Conservation (phyloP, 331 rosid genomes). For the Prunus yedoensis region DNA sequence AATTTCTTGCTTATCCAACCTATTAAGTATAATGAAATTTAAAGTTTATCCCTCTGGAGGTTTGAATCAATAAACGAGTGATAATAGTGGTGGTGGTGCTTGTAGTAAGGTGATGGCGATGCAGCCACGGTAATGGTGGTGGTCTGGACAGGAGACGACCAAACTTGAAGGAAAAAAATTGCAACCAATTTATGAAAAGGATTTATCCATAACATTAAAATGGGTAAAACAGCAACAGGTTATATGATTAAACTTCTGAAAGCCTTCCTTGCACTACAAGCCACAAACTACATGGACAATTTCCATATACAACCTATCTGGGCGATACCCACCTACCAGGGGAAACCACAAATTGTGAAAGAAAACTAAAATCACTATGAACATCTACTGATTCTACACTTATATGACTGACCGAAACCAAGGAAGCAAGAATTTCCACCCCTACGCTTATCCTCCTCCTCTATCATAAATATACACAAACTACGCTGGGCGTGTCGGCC, state of each 20-base stretch:
- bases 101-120: no score
- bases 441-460: slow-evolving; percentile 52
- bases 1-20: no score
- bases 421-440: slow-evolving; percentile 65
- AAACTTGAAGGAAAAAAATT: no score
- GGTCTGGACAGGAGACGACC: no score
- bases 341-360: slow-evolving; percentile 38
- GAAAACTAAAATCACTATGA: slow-evolving; percentile 62
- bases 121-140: no score
- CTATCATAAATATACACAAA: slow-evolving; percentile 61
- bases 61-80: no score
- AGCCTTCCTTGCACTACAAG: slow-evolving; percentile 35
- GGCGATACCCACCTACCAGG: slow-evolving; percentile 32
- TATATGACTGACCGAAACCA: slow-evolving; percentile 40
- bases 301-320: slow-evolving; percentile 63
- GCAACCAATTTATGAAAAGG: no score
- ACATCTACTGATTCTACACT: slow-evolving; percentile 61
- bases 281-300: slow-evolving; percentile 51
- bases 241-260: slow-evolving; percentile 29
- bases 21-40: no score
- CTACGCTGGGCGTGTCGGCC: slow-evolving; percentile 44
- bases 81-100: no score
- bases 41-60: no score
- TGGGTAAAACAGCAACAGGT: slow-evolving; percentile 9
- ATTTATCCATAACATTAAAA: background rate